A percentile compares a stretch with the other conserved stretches of the same genome.
These are phyloP conservation scores for Boletellus emodensis DNA, from an alignment of 768 basidiomycete genomes.

Conservation along the genomic window DNA sequence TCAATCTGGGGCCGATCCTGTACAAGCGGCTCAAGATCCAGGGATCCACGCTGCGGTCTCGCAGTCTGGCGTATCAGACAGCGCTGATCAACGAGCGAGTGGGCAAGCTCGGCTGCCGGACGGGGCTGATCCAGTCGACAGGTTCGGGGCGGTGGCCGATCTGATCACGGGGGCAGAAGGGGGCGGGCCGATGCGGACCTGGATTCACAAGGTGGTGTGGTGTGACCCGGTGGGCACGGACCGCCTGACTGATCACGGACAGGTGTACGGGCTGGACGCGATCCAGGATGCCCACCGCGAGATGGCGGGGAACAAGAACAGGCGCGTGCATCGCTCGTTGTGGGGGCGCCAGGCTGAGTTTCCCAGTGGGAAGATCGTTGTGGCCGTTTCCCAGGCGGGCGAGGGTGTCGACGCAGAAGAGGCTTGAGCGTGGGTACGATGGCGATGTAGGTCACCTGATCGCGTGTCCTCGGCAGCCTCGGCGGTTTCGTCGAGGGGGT, in stretches of 20 bases:
- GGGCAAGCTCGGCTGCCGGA: no score
- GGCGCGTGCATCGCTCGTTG: slow-evolving; percentile 23
- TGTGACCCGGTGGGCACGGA: slow-evolving; percentile 13
- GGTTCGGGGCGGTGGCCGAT: slow-evolving; percentile 55
- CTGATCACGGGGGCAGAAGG: slow-evolving; percentile 58
- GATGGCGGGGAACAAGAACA: slow-evolving; percentile 74
- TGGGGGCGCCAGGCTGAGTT: background rate
- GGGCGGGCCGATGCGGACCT: slow-evolving; percentile 60
- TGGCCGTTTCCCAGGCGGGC: slow-evolving; percentile 20
- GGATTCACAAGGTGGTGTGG: slow-evolving; percentile 67
- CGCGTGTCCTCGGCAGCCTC: slow-evolving; percentile 2
- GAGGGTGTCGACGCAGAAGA: background rate
- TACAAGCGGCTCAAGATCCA: slow-evolving; percentile 84
- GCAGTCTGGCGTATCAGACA: slow-evolving; percentile 71
- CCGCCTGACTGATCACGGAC: background rate
- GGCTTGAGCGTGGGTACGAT: slow-evolving; percentile 1
- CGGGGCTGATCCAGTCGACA: slow-evolving; percentile 17
- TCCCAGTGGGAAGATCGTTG: slow-evolving; percentile 33
- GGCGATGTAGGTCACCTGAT: background rate
- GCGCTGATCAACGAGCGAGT: slow-evolving; percentile 59
- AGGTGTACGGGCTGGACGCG: slow-evolving; percentile 79
- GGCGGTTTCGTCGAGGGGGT: slow-evolving; percentile 1
- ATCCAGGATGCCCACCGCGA: slow-evolving; percentile 79
- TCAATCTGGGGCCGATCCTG: slow-evolving; percentile 64
- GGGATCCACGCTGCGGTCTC: slow-evolving; percentile 81